These are phyloP conservation scores for Fusarium sp. DNA, from an alignment of 2,329 filamentous ascomycete genomes.

Conservation along the genomic window DNA sequence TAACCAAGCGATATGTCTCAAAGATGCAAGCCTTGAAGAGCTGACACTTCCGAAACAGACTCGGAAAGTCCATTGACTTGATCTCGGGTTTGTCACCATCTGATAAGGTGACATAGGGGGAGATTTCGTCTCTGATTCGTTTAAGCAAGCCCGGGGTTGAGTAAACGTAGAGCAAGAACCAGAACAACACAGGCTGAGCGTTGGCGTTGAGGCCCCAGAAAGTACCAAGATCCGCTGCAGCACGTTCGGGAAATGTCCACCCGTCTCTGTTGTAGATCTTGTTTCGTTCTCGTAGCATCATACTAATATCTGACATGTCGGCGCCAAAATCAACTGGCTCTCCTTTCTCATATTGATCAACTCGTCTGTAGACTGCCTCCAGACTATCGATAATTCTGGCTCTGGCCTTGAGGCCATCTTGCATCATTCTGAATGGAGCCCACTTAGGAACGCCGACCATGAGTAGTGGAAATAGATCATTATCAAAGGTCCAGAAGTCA, in stretches of 20 bases:
- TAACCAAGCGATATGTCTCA: constrained; percentile 32
- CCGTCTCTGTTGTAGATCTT: constrained; percentile 13
- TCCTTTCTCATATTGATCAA: constrained; percentile 15
- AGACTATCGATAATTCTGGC: constrained; percentile 13
- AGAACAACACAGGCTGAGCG: constrained; percentile 32
- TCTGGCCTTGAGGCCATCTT: constrained; percentile 27
- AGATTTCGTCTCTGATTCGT: constrained; percentile 22
- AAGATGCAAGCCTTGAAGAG: constrained; percentile 36
- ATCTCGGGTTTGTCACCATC: background rate
- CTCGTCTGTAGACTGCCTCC: background rate
- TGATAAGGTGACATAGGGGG: constrained; percentile 4
- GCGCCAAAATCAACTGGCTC: constrained; percentile 16
- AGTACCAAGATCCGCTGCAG: constrained; percentile 4
- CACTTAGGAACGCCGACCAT: constrained; percentile 33
- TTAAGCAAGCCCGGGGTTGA: constrained; percentile 19
- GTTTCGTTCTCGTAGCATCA: constrained; percentile 25
- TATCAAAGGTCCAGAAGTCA: constrained; percentile 38
- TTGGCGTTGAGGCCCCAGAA: constrained; percentile 38
- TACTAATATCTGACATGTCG: constrained; percentile 27
- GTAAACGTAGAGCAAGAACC: constrained; percentile 30
- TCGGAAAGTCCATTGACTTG: constrained; percentile 11
- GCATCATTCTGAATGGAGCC: constrained; percentile 25
- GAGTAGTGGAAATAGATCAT: constrained; percentile 29
- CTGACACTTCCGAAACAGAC: constrained; percentile 18
- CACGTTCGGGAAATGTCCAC: constrained; percentile 17